These are phyloP conservation scores for Orobanche coerulescens DNA, from an alignment of 257 asterid genomes.

Conservation along the genomic window DNA sequence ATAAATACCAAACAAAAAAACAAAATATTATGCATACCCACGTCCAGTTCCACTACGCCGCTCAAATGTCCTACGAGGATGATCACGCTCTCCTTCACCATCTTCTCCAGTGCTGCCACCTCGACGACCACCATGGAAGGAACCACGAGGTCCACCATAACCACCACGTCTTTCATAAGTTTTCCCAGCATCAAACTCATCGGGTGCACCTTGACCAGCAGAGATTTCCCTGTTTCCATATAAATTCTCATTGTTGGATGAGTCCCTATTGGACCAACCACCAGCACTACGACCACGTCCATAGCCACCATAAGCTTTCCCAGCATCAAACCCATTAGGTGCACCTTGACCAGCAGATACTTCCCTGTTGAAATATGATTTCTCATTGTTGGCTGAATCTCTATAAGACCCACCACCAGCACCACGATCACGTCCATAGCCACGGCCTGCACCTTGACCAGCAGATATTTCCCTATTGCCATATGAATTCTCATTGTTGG, in stretches of 20 bases:
- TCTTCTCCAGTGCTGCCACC: conserved; percentile 67
- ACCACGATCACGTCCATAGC: conserved; percentile 56
- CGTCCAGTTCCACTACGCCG: conserved; percentile 78
- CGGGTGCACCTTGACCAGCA: conserved; percentile 36
- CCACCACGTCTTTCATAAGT: conserved; percentile 62
- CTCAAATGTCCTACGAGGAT: conserved; percentile 48
- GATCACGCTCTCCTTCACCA: conserved; percentile 51
- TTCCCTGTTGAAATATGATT: conserved; percentile 42
- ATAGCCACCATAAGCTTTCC: conserved; percentile 39
- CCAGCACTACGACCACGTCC: conserved; percentile 66
- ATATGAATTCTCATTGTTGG: conserved; percentile 34
- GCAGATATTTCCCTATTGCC: conserved; percentile 47
- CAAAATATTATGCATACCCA: conserved; percentile 34
- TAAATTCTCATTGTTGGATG: conserved; percentile 31
- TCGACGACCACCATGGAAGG: conserved; percentile 58
- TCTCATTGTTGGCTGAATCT: conserved; percentile 31
- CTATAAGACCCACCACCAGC: too few relatives aligned
- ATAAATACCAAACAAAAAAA: background rate
- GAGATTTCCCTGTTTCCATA: conserved; percentile 45
- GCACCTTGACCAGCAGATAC: conserved; percentile 37
- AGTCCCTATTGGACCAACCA: too few relatives aligned
- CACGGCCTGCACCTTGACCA: conserved; percentile 49
- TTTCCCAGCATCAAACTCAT: conserved; percentile 38
- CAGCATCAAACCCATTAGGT: conserved; percentile 36
- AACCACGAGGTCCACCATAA: conserved; percentile 50